phyloP scores from a whole-genome alignment of 2,329 filamentous ascomycete species.

The Cercospora berteroae region DNA sequence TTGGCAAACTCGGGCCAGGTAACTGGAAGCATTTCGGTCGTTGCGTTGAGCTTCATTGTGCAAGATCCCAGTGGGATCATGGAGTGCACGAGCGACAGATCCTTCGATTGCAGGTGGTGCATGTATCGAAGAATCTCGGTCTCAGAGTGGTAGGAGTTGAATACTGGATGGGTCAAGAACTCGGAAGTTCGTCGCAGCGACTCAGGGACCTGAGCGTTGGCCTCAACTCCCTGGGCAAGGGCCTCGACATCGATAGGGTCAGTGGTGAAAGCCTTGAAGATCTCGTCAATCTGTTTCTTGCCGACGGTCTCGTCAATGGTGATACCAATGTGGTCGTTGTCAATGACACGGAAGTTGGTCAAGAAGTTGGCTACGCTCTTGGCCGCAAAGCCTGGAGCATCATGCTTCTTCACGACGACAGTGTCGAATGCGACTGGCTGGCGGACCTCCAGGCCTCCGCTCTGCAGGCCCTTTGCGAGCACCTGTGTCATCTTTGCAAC shows the following conservation, averaged over 20 bases:
- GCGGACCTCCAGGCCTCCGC: conserved; percentile 55
- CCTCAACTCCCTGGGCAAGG: conserved; percentile 34
- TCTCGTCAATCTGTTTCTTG: conserved; percentile 55
- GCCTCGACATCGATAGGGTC: conserved; percentile 40
- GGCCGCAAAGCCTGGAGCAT: conserved; percentile 53
- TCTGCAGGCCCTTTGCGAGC: conserved; percentile 48
- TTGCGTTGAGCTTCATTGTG: conserved; percentile 97
- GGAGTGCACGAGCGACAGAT: conserved; percentile 88
- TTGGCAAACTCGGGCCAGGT: conserved; percentile 73
- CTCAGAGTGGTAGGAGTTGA: conserved; percentile 93
- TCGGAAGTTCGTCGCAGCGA: conserved; percentile 66
- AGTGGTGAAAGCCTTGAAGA: conserved; percentile 56
- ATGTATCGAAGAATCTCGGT: conserved; percentile 94
- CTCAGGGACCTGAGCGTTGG: conserved; percentile 50
- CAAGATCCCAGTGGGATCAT: conserved; percentile 98
- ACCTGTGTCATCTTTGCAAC: conserved; percentile 69
- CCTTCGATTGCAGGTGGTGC: conserved; percentile 87
- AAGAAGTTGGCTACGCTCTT: conserved; percentile 51
- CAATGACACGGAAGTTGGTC: conserved; percentile 64
- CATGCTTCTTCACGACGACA: conserved; percentile 58
- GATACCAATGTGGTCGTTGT: conserved; percentile 63
- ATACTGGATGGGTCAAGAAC: conserved; percentile 86
- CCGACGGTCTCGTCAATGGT: conserved; percentile 75
- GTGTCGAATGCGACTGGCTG: conserved; percentile 68
- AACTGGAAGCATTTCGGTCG: conserved; percentile 87